These are phyloP conservation scores for Protomyces inundatus DNA, from an alignment of 1,139 yeast genomes.

Conservation along the genomic window DNA sequence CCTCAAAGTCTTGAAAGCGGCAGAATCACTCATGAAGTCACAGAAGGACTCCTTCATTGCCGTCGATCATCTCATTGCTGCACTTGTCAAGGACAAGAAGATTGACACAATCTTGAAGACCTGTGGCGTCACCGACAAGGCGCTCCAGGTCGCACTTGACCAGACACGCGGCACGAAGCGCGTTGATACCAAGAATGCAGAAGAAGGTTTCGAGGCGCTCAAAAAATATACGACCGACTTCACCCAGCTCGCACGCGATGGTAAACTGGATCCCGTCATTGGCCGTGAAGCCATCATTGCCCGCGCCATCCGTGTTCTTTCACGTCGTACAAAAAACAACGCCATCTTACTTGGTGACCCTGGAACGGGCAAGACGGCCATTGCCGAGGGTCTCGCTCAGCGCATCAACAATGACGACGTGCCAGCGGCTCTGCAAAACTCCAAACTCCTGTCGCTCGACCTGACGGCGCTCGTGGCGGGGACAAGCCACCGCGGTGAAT, in stretches of 20 bases:
- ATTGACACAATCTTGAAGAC: constrained; percentile 73
- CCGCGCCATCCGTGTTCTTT: constrained; percentile 84
- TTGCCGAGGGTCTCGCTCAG: constrained; percentile 98
- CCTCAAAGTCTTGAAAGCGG: constrained; percentile 64
- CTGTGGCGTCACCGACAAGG: constrained; percentile 60
- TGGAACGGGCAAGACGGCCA: constrained; percentile 98
- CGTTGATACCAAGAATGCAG: constrained; percentile 92
- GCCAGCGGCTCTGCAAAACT: constrained; percentile 74
- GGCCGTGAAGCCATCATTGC: constrained; percentile 98
- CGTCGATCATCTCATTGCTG: constrained; percentile 86
- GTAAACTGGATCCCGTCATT: constrained; percentile 94
- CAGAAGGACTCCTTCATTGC: constrained; percentile 91
- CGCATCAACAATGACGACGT: constrained; percentile 93
- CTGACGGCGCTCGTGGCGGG: constrained; percentile 97
- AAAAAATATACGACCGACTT: constrained; percentile 85
- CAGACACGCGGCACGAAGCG: constrained; percentile 84
- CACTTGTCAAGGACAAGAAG: constrained; percentile 71
- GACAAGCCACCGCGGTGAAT: constrained; percentile 97
- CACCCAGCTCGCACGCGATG: constrained; percentile 88
- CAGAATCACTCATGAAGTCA: constrained; percentile 68
- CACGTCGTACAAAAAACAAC: constrained; percentile 93
- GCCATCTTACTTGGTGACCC: constrained; percentile 98
- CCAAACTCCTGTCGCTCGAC: constrained; percentile 80
- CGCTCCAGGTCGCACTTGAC: constrained; percentile 72
- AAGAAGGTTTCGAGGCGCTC: constrained; percentile 75